phyloP scores from a whole-genome alignment of 805 yeast genomes.

The Sungouiozyma ichnusensis region DNA sequence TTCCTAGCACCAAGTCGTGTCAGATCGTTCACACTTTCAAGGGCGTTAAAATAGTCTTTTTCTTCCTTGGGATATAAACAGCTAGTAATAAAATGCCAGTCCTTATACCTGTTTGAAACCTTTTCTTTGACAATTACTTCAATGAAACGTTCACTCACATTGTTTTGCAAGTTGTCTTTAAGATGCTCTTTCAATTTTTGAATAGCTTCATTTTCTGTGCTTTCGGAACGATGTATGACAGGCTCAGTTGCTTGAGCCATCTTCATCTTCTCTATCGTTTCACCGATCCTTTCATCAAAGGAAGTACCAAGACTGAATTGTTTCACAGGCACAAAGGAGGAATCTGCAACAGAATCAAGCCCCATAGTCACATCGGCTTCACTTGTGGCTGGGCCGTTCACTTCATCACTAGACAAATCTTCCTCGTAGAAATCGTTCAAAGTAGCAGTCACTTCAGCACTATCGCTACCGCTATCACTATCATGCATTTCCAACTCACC shows the following conservation, averaged over 20 bases:
- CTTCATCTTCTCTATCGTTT: conserved; percentile 7
- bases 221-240: background rate
- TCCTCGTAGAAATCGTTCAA: background rate
- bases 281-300: conserved; percentile 11
- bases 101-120: conserved; percentile 15
- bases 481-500: too few species aligned
- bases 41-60: background rate
- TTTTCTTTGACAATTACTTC: conserved; percentile 14
- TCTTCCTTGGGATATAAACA: background rate
- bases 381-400: background rate
- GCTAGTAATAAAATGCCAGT: conserved; percentile 21
- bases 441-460: background rate
- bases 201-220: background rate
- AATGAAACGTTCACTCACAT: conserved; percentile 8
- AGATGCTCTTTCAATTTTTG: conserved; percentile 1
- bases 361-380: background rate
- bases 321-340: conserved; percentile 5
- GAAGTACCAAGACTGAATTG: conserved; percentile 15
- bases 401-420: background rate
- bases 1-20: conserved; percentile 13
- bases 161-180: conserved; percentile 1
- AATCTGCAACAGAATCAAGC: background rate
- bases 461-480: background rate
- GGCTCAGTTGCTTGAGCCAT: conserved; percentile 2
- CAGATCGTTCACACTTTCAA: too few species aligned